Percentiles rank a stretch among this genome's conserved stretches.
phyloP scores from a whole-genome alignment of 1,284 basidiomycete species.

The Tranzscheliella williamsii region DNA sequence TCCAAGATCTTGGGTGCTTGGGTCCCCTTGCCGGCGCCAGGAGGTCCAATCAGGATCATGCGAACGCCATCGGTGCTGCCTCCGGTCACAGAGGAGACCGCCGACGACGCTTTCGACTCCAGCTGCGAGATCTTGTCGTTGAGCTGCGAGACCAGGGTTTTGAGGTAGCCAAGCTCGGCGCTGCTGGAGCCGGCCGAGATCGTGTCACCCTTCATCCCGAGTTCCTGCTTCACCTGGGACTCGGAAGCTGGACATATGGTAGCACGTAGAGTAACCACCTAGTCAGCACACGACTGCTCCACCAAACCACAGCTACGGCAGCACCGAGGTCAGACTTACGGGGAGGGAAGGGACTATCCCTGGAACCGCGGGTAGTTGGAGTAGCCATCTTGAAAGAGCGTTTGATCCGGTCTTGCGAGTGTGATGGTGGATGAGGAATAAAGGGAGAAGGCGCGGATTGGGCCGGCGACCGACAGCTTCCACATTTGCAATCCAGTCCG shows the following conservation, averaged over 20 bases:
- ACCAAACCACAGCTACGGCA: too few relatives aligned
- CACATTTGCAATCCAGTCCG: too few relatives aligned
- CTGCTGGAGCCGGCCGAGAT: constrained; percentile 14
- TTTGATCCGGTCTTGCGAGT: too few relatives aligned
- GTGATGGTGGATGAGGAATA: constrained; percentile 1
- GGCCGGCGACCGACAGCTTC: too few relatives aligned
- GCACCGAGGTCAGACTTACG: constrained; percentile 18
- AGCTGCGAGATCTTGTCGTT: constrained; percentile 54
- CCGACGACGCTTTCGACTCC: constrained; percentile 34
- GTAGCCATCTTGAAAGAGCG: constrained; percentile 30
- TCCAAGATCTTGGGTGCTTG: constrained; percentile 92
- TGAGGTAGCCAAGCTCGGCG: constrained; percentile 55
- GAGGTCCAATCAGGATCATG: constrained; percentile 91
- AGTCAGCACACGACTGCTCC: too few relatives aligned
- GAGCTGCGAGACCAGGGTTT: constrained; percentile 55
- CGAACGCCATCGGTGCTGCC: constrained; percentile 62
- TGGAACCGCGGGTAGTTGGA: constrained; percentile 36
- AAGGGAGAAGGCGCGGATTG: too few relatives aligned
- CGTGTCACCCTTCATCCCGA: constrained; percentile 32
- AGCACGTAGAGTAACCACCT: too few relatives aligned
- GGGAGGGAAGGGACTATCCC: constrained; percentile 41
- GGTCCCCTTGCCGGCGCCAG: constrained; percentile 98
- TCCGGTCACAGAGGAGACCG: constrained; percentile 19
- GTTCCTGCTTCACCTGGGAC: constrained; percentile 29
- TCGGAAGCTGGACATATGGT: constrained; percentile 25